Base-by-base conservation (phyloP, 2,329 filamentous ascomycete genomes). In the Fusarium stilboides region DNA sequence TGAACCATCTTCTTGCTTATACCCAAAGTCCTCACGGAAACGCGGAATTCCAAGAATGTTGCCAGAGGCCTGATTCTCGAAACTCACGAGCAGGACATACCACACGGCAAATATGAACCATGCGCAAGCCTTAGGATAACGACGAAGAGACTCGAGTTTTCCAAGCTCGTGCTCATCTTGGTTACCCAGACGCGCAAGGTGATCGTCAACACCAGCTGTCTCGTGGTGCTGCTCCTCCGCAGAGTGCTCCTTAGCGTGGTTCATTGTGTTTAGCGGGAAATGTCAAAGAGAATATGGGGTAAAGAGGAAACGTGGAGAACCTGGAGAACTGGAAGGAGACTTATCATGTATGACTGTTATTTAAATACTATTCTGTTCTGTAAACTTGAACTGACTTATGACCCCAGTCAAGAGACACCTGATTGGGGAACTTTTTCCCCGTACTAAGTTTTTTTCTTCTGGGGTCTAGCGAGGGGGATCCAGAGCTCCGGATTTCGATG, bases 11-110 rank as follows among this genome's bases (percentile, higher is more conserved):
- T 15, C 19, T 44, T 75, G 81, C 8, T 68, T 55, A 44, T 76
- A 68, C 1, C 81, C 82, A 69, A 84, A 84, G 65, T 84, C 81
- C 60, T 83, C 77, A 34, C 81, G 76, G 68, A 84, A 84, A 55
- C 80, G 62, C 3, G 82, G 82, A n/a, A 84, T 81, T 22, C 80
- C 77, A 40, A 83, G 76, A 24, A 82, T 78, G 53, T 74, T 80
- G 8, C 80, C 80, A 5, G 77, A 71, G 22, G 81, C 81, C 62
- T 82, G 80, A 59, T 80, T 80, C 62, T 83, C 81, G 47, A 83
- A 83, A 34, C 74, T 76, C 44, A 80, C 77, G 20, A 82, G 76
- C 10, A 83, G 59, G 5, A 81, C 73, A 15, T 75, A 72, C 79
- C 80, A 84, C 10, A 80, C 76, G 28, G 79, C 79, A 60, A 77